These are phyloP conservation scores for Magnusiomyces fungicola DNA, from an alignment of 1,139 yeast genomes.

Conservation along the genomic window DNA sequence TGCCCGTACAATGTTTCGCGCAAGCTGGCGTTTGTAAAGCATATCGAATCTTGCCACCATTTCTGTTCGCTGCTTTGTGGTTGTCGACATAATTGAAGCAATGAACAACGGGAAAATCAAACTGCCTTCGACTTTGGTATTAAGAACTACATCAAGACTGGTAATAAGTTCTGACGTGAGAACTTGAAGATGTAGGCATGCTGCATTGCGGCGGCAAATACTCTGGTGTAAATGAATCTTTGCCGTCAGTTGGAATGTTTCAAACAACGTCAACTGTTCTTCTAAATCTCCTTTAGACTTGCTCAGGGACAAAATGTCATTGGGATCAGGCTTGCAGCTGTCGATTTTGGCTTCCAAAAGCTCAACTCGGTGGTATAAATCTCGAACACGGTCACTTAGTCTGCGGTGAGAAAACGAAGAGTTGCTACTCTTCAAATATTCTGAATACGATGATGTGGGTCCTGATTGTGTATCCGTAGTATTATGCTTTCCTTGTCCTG, in stretches of 20 bases:
- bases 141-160: slow-evolving; percentile 55
- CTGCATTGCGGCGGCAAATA: slow-evolving; percentile 52
- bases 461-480: neutral
- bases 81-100: slow-evolving; percentile 63
- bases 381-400: slow-evolving; percentile 1
- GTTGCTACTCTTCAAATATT: neutral
- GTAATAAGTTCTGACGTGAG: slow-evolving; percentile 48
- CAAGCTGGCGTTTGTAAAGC: slow-evolving; percentile 54
- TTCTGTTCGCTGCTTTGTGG: slow-evolving; percentile 37
- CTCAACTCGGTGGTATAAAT: slow-evolving; percentile 32
- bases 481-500: neutral
- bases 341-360: slow-evolving; percentile 46
- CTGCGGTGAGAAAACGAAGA: slow-evolving; percentile 1
- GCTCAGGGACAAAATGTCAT: slow-evolving; percentile 40
- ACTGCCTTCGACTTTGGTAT: slow-evolving; percentile 62
- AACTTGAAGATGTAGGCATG: slow-evolving; percentile 57
- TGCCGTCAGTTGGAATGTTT: slow-evolving; percentile 63
- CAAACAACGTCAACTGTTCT: slow-evolving; percentile 63
- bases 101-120: slow-evolving; percentile 70
- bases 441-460: neutral
- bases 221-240: slow-evolving; percentile 61
- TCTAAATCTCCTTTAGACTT: slow-evolving; percentile 47
- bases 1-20: slow-evolving; percentile 59
- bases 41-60: slow-evolving; percentile 50
- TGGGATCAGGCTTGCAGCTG: slow-evolving; percentile 46